Percentiles rank a stretch among this genome's conserved stretches.
Conservation (phyloP, 2,329 filamentous ascomycete genomes). For the Rhynchosporium graminicola region DNA sequence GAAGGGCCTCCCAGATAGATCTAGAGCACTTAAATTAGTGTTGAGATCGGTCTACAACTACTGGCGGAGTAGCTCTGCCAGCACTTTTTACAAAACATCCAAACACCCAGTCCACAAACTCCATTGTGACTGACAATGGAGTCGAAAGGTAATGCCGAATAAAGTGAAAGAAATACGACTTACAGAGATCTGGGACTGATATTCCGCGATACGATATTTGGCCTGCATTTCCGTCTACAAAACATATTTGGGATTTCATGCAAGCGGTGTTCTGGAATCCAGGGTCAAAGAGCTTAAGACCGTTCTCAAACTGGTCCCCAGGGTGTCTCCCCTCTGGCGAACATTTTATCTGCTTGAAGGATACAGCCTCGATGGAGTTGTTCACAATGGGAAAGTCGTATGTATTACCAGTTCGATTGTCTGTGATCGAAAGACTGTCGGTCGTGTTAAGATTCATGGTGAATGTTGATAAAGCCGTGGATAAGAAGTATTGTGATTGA, state of each 20-base stretch:
- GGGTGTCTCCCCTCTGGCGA: not conserved
- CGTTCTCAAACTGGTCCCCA: not conserved
- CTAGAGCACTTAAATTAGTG: too few species aligned
- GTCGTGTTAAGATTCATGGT: not conserved
- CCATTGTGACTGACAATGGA: too few species aligned
- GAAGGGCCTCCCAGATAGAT: too few species aligned
- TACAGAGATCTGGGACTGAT: not conserved
- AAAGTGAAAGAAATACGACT: not conserved
- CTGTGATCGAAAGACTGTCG: not conserved
- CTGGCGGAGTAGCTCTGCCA: too few species aligned
- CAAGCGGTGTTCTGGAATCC: not conserved
- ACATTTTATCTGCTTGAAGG: not conserved
- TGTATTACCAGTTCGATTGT: not conserved
- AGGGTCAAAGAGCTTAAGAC: not conserved
- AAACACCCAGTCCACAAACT: too few species aligned
- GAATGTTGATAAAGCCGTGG: too few species aligned
- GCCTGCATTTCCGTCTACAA: not conserved
- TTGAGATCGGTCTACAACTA: too few species aligned
- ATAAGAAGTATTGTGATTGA: too few species aligned
- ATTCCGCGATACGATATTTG: not conserved
- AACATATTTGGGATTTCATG: not conserved
- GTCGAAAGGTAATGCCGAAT: too few species aligned
- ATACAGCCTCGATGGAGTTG: not conserved
- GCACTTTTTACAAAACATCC: too few species aligned
- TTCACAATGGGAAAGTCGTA: not conserved